Conservation (phyloP, 1,139 yeast species). For the Pichia sp. region DNA sequence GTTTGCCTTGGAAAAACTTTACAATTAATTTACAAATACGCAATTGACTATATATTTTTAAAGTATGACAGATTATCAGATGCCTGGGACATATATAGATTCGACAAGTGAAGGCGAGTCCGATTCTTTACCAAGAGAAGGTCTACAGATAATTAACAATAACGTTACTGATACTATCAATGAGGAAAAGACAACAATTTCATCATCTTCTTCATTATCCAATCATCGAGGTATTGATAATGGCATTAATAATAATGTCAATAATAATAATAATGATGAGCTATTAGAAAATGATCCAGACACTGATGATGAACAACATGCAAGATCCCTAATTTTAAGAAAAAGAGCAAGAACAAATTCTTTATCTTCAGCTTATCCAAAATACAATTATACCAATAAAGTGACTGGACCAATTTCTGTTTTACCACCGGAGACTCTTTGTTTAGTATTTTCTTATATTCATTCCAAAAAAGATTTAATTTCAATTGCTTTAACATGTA, state of each 20-base stretch:
- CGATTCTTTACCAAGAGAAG: neutral
- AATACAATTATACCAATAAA: constrained; percentile 3
- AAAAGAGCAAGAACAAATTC: constrained; percentile 22
- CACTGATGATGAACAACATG: constrained; percentile 28
- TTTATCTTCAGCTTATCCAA: constrained; percentile 8
- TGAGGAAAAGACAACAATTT: neutral
- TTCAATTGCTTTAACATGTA: constrained; percentile 68
- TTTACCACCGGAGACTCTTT: constrained; percentile 76
- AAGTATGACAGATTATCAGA: too few species aligned
- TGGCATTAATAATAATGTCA: neutral
- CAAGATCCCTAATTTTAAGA: constrained; percentile 24
- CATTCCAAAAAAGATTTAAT: constrained; percentile 60
- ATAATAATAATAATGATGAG: constrained; percentile 17
- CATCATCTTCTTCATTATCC: constrained; percentile 1
- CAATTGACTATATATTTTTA: too few species aligned
- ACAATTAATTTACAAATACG: too few species aligned
- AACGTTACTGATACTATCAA: neutral
- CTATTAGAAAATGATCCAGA: constrained; percentile 25
- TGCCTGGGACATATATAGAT: neutral
- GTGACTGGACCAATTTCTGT: constrained; percentile 25
- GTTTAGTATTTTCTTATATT: constrained; percentile 62
- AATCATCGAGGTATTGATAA: neutral
- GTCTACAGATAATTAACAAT: neutral
- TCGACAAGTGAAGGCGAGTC: neutral
- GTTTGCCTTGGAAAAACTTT: too few species aligned